Base-by-base conservation (phyloP, 1,139 yeast genomes). In the Yamadazyma friedrichii region DNA sequence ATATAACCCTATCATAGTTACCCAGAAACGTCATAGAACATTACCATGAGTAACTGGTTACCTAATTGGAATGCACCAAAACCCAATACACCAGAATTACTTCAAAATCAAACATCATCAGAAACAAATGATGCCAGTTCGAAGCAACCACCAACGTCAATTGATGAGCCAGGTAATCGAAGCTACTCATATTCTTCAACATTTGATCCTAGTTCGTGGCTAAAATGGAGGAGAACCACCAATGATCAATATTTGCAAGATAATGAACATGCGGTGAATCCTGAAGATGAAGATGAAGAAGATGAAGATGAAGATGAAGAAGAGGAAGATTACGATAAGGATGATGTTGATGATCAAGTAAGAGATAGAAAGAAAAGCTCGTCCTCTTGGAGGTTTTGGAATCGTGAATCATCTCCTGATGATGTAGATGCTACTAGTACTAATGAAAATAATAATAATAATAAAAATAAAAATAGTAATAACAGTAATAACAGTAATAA, bases 371-470 rank as follows among this genome's bases (percentile, higher is more conserved):
- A 61, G 49, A 67, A 58, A 46, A 58, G 60, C 39, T 36, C 52
- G 4, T 43, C 51, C 8, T 53, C 62, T 2, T 70, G 76, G 76
- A 56, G 55, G 22, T 70, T 70, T 45, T 70, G 76, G 76, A 64
- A 55, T 33, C 24, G 26, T 9, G 46, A 38, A 3, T 15, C 34
- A 5, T 3, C 34, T 2, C 17, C 28, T 16, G 9, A 25, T 20
- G 34, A 32, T 20, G n/a, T 13, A 10, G 20, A 35, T 15, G 39
- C 38, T 26, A 26, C 30, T 15, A 31, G 43, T 32, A 32, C 43
- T 34, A 36, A 36, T 16, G 31, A 39, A 6, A 24, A 34, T 31
- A 37, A 40, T 6, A 38, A 48, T 16, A n/a, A 27, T 13, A 42
- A 42, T 29, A 36, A 16, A 28, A 12, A 22, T 15, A 12, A 35